Percentiles rank a stretch among this genome's conserved stretches.
phyloP scores from a whole-genome alignment of 306 rosid genomes.

The Fragaria iinumae region DNA sequence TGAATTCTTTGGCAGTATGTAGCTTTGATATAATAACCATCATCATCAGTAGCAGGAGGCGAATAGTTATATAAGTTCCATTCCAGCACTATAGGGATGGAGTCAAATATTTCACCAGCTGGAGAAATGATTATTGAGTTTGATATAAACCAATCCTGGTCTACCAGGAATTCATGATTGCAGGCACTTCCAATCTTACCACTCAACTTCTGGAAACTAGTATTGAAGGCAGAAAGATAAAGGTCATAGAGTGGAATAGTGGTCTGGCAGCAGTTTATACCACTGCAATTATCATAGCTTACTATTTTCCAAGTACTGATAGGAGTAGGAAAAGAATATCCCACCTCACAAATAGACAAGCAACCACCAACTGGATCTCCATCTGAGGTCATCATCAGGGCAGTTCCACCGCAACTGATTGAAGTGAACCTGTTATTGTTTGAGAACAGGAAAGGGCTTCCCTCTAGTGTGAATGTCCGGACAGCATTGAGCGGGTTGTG shows the following conservation, averaged over 20 bases:
- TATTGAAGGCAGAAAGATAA: no score
- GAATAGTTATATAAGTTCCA: not conserved
- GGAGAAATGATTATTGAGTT: no score
- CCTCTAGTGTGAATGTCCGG: not conserved
- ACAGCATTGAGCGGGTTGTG: not conserved
- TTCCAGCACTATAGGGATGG: not conserved
- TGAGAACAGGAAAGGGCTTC: not conserved
- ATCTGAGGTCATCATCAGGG: not conserved
- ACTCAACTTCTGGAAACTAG: no score
- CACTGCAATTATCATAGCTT: no score
- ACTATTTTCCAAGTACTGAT: no score
- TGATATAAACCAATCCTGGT: not conserved
- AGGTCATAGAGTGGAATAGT: no score
- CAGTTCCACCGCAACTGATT: not conserved
- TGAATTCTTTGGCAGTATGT: no score
- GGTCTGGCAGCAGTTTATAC: no score
- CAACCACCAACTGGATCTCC: not conserved
- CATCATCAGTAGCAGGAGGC: no score
- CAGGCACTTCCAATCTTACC: no score
- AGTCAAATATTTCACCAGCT: not conserved
- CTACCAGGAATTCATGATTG: not conserved
- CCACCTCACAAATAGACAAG: not conserved
- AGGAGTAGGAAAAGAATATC: no score
- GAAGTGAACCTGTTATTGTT: not conserved
- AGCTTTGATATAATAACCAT: no score